Base-by-base conservation (phyloP, 225 moss, liverwort and hornwort species). In the Straminergon stramineum region DNA sequence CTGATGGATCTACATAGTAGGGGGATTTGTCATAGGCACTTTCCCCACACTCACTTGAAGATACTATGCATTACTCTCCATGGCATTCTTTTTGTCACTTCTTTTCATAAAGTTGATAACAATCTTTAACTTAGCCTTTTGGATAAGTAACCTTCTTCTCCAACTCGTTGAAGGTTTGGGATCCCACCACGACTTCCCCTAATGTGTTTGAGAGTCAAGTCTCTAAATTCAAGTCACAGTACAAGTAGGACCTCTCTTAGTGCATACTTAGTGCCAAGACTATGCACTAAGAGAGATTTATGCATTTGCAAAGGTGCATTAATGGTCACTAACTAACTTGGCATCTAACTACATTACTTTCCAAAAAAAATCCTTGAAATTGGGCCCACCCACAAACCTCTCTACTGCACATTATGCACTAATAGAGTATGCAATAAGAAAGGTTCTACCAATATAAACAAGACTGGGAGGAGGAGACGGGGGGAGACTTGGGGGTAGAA, bases 41-140 rank as follows among this genome's bases (percentile, higher is more conserved):
- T 77, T 77, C 23, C 0, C 21, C 3, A 8, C 55, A 34, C 15
- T 55, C 1, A 1, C 5, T 53, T 21, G 22, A 22, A 0, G 3
- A 53, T 2, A 53, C 2, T 53, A 3, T 9, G 2, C 0, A 1
- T 0, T 0, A 1, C 21, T 78, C 2, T 78, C 15, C 0, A 2
- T 4, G 4, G 0, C 24, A 78, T 79, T 79, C 35, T 24, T 24
- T 35, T 37, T 37, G 10, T 37, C 10, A 56, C 2, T 56, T 37
- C 37, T 16, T 37, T 53, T 14, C 2, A 0, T 7, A 34, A 76
- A 11, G 7, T 51, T 51, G 10, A 75, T 32, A 52, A 52, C 2
- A 6, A 0, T 24, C 4, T 79, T 24, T 2, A 24, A 37, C 15
- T 20, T 4, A 11, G 0, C 17, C 19, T 31, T 75, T 17, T 3